Evolutionary conservation across 1,139 yeast genomes (phyloP).

Genomic region (Candida sp.): DNA sequence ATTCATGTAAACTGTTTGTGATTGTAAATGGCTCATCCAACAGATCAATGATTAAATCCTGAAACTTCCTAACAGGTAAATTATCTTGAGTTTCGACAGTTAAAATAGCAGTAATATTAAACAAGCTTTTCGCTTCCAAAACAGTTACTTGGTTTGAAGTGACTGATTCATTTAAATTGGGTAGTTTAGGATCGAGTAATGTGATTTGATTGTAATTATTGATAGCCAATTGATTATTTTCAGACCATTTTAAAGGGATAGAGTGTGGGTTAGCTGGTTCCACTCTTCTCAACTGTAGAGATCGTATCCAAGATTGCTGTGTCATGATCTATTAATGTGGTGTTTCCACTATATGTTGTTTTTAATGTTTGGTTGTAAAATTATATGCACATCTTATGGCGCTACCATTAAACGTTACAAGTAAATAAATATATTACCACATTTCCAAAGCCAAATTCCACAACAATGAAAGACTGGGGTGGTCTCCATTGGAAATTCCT

Average conservation of each 20-base stretch:
- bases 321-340: neutral
- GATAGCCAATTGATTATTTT: slow-evolving; percentile 35
- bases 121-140: slow-evolving; percentile 28
- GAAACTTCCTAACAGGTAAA: slow-evolving; percentile 29
- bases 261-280: slow-evolving; percentile 17
- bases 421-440: no score
- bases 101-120: slow-evolving; percentile 22
- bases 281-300: slow-evolving; percentile 19
- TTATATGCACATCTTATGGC: no score
- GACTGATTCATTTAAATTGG: slow-evolving; percentile 29
- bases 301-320: slow-evolving; percentile 12
- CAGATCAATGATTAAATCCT: slow-evolving; percentile 21
- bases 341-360: no score
- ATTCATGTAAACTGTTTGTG: slow-evolving; percentile 25
- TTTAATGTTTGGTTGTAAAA: no score
- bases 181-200: slow-evolving; percentile 38
- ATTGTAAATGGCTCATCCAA: slow-evolving; percentile 29
- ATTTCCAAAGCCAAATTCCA: no score
- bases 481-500: no score
- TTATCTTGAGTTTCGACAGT: slow-evolving; percentile 25
- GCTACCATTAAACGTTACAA: no score
- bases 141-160: slow-evolving; percentile 11
- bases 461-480: no score
- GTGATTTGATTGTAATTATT: slow-evolving; percentile 32
- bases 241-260: slow-evolving; percentile 37